Percentiles rank a stretch among this genome's conserved stretches.
These are phyloP conservation scores for Globisporangium okanoganense DNA, from an alignment of 352 stramenopile species.

Conservation along the genomic window DNA sequence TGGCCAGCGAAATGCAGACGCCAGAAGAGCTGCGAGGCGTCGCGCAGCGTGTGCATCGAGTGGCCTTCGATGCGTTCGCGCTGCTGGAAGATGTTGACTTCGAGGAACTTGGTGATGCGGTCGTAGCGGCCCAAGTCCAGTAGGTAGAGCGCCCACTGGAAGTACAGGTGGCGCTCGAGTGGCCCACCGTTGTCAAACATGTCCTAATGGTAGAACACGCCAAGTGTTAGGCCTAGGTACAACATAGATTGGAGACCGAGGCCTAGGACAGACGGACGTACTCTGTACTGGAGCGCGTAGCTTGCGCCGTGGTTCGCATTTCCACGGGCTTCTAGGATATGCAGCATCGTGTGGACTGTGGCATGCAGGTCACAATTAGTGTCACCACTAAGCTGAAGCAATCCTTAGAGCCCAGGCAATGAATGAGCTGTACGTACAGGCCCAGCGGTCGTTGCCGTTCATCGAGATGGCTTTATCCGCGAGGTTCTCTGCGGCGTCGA, in stretches of 20 bases:
- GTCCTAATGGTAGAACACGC: slow-evolving; percentile 22
- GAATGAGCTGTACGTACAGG: slow-evolving; percentile 49
- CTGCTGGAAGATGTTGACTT: slow-evolving; percentile 62
- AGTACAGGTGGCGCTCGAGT: slow-evolving; percentile 71
- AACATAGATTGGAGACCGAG: background rate
- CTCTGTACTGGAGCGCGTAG: slow-evolving; percentile 76
- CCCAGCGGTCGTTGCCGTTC: slow-evolving; percentile 82
- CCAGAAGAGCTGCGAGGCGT: slow-evolving; percentile 84
- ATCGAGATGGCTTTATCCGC: slow-evolving; percentile 81
- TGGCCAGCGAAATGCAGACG: slow-evolving; percentile 74
- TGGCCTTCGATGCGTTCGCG: slow-evolving; percentile 37
- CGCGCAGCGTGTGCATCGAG: slow-evolving; percentile 50
- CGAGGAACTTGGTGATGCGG: slow-evolving; percentile 76
- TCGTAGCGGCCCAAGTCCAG: slow-evolving; percentile 80
- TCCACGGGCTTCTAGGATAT: slow-evolving; percentile 68
- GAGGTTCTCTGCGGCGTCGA: slow-evolving; percentile 64
- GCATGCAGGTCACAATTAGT: background rate
- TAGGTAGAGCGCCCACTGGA: slow-evolving; percentile 81
- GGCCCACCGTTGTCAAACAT: slow-evolving; percentile 73
- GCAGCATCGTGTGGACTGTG: slow-evolving; percentile 75
- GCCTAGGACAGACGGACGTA: slow-evolving; percentile 4
- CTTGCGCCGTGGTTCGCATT: slow-evolving; percentile 85
- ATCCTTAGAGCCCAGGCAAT: background rate
- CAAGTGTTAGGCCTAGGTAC: background rate
- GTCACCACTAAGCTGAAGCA: background rate